phyloP scores from a whole-genome alignment of 2,329 filamentous ascomycete species.

The Ampelomyces quisqualis region DNA sequence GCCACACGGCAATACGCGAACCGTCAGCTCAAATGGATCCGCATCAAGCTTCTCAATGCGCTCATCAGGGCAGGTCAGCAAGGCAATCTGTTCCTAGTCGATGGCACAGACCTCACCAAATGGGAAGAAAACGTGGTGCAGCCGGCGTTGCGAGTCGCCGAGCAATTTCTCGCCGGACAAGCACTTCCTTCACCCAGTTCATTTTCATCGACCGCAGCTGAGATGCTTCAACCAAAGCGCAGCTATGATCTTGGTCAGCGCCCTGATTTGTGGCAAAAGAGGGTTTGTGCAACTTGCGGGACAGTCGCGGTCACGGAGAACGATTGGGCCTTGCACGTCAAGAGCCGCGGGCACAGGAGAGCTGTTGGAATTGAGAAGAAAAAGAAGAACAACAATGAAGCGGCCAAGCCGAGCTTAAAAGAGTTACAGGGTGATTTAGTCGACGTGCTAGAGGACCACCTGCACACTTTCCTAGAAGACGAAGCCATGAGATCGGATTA shows the following conservation, averaged over 20 bases:
- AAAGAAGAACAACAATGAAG: slow-evolving; percentile 14
- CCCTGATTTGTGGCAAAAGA: slow-evolving; percentile 51
- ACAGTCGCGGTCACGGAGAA: slow-evolving; percentile 57
- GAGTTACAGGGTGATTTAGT: slow-evolving; percentile 16
- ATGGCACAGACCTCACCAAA: slow-evolving; percentile 67
- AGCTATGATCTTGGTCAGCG: slow-evolving; percentile 49
- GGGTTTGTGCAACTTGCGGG: slow-evolving; percentile 70
- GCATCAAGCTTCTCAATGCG: slow-evolving; percentile 73
- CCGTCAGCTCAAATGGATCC: slow-evolving; percentile 83
- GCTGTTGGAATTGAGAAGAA: slow-evolving; percentile 35
- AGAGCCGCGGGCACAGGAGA: slow-evolving; percentile 55
- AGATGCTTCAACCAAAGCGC: slow-evolving; percentile 60
- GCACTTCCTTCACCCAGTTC: slow-evolving; percentile 55
- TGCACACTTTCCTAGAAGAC: slow-evolving; percentile 11
- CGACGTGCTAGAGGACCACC: slow-evolving; percentile 27
- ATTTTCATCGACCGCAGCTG: slow-evolving; percentile 58
- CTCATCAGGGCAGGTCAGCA: slow-evolving; percentile 58
- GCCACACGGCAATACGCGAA: slow-evolving; percentile 87
- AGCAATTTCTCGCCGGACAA: slow-evolving; percentile 60
- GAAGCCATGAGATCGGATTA: background rate
- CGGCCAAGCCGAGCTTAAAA: slow-evolving; percentile 1
- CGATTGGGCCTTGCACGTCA: slow-evolving; percentile 60
- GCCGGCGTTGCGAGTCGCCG: slow-evolving; percentile 63
- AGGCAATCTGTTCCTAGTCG: slow-evolving; percentile 71
- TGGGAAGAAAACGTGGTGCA: slow-evolving; percentile 66